Base-by-base conservation (phyloP, 2,329 filamentous ascomycete species). In the Paecilomyces sp. region DNA sequence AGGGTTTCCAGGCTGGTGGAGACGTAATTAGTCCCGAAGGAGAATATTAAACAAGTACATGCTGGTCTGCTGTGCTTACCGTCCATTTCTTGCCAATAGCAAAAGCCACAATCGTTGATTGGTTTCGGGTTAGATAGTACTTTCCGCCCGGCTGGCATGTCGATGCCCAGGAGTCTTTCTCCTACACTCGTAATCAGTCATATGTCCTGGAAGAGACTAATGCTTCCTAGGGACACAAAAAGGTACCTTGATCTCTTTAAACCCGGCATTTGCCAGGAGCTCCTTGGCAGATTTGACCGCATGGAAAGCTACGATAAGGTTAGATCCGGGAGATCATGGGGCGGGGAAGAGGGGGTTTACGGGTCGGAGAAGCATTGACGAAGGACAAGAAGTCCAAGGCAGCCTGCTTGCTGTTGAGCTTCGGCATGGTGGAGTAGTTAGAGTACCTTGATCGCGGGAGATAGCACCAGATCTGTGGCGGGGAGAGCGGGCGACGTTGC, bases 101-200 rank as follows among this genome's bases (percentile, higher is more conserved):
- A 76, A 97, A 97, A 64, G 92, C 92, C 60, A 96, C 86, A 64
- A 97, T 90, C 55, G 93, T 95, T 28, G 92, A 96, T 61, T 85
- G 88, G 78, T 97, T 97, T 65, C 93, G 89, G 55, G 93, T 97
- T 70, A 97, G 85, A 79, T 92, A 97, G 82, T 97, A 97, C 78
- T 95, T 97, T 64, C 93, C 92, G 63, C 93, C 92, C 24, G 92
- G 91, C 60, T 86, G 84, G 63, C 96, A 84, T 54, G 83, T 85
- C 1, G 88, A 86, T 13, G 88, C 84, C 93, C 94, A 97, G 54
- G 89, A 87, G 71, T 97, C 91, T 68, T 90, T 89, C 78, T 97
- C 93, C 81, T 87, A 57, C 54, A 30, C 9, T 57, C 15, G 34
- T 24, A 54, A 31, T 58, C 9, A 50, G 25, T 9, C 33, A 60